These are phyloP conservation scores for Cystofilobasidium ferigula DNA, from an alignment of 768 basidiomycete genomes.

Conservation along the genomic window DNA sequence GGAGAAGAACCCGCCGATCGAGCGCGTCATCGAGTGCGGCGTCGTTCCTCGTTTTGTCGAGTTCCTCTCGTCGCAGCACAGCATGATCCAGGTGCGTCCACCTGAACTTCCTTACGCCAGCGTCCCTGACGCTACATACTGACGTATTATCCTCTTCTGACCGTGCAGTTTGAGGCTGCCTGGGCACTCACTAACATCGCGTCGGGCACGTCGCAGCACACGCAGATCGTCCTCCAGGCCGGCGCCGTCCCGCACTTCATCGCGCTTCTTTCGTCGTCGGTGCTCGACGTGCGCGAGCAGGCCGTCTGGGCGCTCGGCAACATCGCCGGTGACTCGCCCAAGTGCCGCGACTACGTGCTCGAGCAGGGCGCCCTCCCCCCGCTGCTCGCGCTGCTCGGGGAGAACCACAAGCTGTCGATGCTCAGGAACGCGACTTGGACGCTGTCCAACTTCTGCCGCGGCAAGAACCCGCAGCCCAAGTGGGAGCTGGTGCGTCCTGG, in stretches of 20 bases:
- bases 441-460: conserved; percentile 95
- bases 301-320: conserved; percentile 99
- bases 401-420: conserved; percentile 98
- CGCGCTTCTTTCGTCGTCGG: conserved; percentile 82
- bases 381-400: conserved; percentile 69
- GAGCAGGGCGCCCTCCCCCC: conserved; percentile 86
- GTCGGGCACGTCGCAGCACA: conserved; percentile 95
- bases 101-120: neutral
- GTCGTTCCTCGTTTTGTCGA: conserved; percentile 96
- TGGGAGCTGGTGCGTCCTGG: conserved; percentile 73
- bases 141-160: neutral
- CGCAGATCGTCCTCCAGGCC: conserved; percentile 90
- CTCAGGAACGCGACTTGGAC: conserved; percentile 96
- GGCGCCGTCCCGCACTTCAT: conserved; percentile 95
- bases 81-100: conserved; percentile 43
- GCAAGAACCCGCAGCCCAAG: conserved; percentile 93
- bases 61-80: conserved; percentile 55
- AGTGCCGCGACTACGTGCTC: conserved; percentile 92
- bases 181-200: conserved; percentile 98
- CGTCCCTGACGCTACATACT: neutral
- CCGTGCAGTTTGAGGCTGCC: conserved; percentile 76
- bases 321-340: conserved; percentile 95
- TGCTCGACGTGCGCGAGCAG: conserved; percentile 95
- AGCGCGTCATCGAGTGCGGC: conserved; percentile 87
- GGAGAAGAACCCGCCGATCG: conserved; percentile 99